These are phyloP conservation scores for Apocynum venetum DNA, from an alignment of 257 asterid species.

Conservation along the genomic window DNA sequence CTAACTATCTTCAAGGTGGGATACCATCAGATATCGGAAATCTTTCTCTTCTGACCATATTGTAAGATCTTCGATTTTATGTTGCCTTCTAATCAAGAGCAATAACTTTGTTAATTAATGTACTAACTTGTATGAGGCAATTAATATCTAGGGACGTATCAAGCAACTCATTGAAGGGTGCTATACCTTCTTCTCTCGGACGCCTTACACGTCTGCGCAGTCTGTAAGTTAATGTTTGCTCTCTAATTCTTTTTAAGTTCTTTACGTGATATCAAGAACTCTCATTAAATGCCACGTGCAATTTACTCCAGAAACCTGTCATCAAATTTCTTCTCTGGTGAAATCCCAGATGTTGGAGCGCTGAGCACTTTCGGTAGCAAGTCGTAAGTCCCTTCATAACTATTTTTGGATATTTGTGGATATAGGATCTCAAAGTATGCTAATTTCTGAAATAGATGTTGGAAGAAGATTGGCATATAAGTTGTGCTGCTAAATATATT, in stretches of 20 bases:
- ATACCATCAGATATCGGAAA: constrained; percentile 82
- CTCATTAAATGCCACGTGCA: background rate
- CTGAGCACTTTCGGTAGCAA: constrained; percentile 70
- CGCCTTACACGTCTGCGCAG: constrained; percentile 58
- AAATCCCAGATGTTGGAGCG: constrained; percentile 89
- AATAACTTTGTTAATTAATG: background rate
- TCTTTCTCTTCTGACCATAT: constrained; percentile 65
- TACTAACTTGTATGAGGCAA: constrained; percentile 4
- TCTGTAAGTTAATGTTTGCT: constrained; percentile 48
- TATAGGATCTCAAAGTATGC: background rate
- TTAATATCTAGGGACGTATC: constrained; percentile 67
- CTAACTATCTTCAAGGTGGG: constrained; percentile 89
- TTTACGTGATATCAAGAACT: background rate
- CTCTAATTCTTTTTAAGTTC: background rate
- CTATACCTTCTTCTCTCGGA: constrained; percentile 85
- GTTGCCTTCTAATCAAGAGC: background rate
- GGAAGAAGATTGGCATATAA: background rate
- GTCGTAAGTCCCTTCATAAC: constrained; percentile 54
- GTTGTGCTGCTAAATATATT: too few relatives aligned
- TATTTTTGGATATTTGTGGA: background rate
- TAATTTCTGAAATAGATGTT: background rate
- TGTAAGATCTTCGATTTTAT: constrained; percentile 50
- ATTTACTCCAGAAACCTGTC: constrained; percentile 66
- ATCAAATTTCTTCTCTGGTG: constrained; percentile 86
- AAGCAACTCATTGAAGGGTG: constrained; percentile 83